Conservation (phyloP, 495 filamentous ascomycete genomes). For the Lasiosphaeria hispida region DNA sequence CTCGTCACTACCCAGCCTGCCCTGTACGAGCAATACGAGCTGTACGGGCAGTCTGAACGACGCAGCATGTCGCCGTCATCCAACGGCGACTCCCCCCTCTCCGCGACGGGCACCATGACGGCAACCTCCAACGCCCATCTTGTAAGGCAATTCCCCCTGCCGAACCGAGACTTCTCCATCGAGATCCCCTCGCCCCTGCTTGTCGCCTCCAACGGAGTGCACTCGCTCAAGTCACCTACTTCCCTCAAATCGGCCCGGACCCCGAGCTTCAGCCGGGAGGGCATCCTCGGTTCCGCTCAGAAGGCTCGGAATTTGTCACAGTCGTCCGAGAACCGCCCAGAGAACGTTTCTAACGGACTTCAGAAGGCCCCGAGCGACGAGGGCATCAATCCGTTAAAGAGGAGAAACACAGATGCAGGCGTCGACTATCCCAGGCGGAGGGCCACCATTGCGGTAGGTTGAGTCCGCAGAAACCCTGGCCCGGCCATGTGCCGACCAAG, state of each 20-base stretch:
- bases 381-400: conserved; percentile 55
- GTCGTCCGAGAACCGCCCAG: conserved; percentile 44
- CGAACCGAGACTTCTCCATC: conserved; percentile 48
- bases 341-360: conserved; percentile 41
- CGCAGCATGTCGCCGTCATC: conserved; percentile 48
- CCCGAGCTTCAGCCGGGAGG: conserved; percentile 53
- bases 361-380: conserved; percentile 50
- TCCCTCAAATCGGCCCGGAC: conserved; percentile 46
- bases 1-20: conserved; percentile 6
- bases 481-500: background rate
- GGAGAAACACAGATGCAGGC: conserved; percentile 63
- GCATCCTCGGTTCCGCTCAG: conserved; percentile 57
- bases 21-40: background rate
- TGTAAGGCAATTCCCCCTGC: conserved; percentile 43
- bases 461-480: too few species aligned
- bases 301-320: conserved; percentile 56
- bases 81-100: conserved; percentile 50
- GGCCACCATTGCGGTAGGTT: conserved; percentile 69
- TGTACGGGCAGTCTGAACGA: conserved; percentile 12
- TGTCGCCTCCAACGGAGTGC: conserved; percentile 39
- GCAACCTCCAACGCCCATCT: conserved; percentile 31
- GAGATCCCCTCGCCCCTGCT: conserved; percentile 47
- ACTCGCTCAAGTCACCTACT: conserved; percentile 50
- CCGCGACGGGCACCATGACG: conserved; percentile 38
- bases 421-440: conserved; percentile 67